Evolutionary conservation across 176 grass and related monocot species (phyloP).

Genomic region (Microstegium vimineum): DNA sequence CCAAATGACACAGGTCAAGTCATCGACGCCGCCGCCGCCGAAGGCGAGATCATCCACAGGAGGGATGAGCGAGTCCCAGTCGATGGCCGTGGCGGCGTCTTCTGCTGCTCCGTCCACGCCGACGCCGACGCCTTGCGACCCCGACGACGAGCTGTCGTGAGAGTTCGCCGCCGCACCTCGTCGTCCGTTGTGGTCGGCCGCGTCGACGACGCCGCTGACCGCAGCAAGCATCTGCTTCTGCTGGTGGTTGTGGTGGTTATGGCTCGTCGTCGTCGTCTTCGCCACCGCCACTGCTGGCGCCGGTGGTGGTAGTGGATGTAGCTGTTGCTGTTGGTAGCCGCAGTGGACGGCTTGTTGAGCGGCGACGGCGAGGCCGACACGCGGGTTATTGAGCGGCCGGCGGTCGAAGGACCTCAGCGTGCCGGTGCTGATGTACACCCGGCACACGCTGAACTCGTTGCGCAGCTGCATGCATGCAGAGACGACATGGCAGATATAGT

Average conservation of each 20-base stretch:
- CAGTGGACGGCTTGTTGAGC: background rate
- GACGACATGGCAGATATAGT: background rate
- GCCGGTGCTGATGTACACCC: constrained; percentile 58
- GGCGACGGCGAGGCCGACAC: background rate
- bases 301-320: background rate
- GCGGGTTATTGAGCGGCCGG: constrained; percentile 34
- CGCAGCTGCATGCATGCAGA: constrained; percentile 44
- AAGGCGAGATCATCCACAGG: background rate
- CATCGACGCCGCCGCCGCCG: background rate
- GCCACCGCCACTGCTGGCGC: background rate
- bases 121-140: background rate
- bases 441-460: constrained; percentile 66
- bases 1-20: background rate
- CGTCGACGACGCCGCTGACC: no score
- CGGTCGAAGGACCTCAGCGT: constrained; percentile 66
- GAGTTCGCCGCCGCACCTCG: background rate
- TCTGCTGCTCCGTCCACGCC: background rate
- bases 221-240: background rate
- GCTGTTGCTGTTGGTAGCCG: background rate
- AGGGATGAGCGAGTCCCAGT: constrained; percentile 17
- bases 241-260: no score
- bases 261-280: background rate
- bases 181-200: background rate
- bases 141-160: background rate
- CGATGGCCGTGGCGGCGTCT: background rate